Evolutionary conservation across 495 filamentous ascomycete genomes (phyloP).

Genomic region (Tuber indicum): DNA sequence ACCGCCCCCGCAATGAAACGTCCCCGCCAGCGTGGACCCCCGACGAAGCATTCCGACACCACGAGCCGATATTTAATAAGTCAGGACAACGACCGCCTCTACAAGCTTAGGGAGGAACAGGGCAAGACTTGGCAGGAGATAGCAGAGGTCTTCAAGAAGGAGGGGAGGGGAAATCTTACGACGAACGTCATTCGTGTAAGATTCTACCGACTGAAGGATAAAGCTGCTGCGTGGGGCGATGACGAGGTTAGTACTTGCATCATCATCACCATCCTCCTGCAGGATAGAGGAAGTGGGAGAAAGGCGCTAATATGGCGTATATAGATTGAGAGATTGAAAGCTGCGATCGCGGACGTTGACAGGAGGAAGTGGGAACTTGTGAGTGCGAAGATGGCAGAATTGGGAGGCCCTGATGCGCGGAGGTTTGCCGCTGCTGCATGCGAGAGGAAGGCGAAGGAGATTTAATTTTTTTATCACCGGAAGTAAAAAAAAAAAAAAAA

Average conservation of each 20-base stretch:
- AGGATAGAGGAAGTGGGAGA: background rate
- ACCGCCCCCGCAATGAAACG: background rate
- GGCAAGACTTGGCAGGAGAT: conserved; percentile 10
- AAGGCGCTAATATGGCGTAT: background rate
- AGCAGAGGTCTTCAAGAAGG: conserved; percentile 9
- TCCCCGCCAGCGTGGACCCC: conserved; percentile 4
- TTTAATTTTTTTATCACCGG: background rate
- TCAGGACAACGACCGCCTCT: conserved; percentile 9
- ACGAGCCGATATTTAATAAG: background rate
- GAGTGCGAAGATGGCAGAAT: conserved; percentile 8
- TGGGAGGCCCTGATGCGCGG: background rate
- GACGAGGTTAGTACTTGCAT: conserved; percentile 5
- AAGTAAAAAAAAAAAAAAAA: background rate
- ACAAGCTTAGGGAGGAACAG: conserved; percentile 4
- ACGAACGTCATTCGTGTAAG: conserved; percentile 1
- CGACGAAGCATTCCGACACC: background rate
- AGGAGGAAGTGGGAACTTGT: conserved; percentile 12
- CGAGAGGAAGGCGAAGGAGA: conserved; percentile 7
- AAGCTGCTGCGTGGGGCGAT: conserved; percentile 9
- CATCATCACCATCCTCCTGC: background rate
- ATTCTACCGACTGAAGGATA: conserved; percentile 6
- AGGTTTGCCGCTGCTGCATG: conserved; percentile 9
- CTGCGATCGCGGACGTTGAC: conserved; percentile 13
- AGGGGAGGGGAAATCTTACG: conserved; percentile 11
- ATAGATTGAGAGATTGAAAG: conserved; percentile 12